Evolutionary conservation across 768 basidiomycete genomes (phyloP).

Genomic region (Tephrocybe sp.): DNA sequence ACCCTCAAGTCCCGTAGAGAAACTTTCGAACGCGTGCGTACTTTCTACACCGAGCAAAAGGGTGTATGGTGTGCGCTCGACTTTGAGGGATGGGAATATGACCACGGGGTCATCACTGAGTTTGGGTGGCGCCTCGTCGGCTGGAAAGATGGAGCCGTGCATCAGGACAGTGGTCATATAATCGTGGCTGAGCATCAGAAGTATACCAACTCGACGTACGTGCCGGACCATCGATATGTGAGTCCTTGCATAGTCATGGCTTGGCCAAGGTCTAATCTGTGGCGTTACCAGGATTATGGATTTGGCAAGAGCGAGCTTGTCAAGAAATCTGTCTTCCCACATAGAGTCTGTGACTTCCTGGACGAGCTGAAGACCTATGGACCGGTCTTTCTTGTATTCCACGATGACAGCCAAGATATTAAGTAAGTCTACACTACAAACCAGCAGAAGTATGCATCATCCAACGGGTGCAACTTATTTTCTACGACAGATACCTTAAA

Average conservation of each 20-base stretch:
- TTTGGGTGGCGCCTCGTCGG: conserved; percentile 70
- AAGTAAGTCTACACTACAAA: conserved; percentile 42
- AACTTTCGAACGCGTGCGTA: conserved; percentile 65
- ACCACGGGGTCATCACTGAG: conserved; percentile 73
- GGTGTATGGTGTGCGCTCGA: conserved; percentile 80
- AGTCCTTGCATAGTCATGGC: conserved; percentile 3
- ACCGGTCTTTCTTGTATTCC: conserved; percentile 77
- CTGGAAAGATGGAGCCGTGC: conserved; percentile 51
- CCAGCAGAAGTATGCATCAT: too few species aligned
- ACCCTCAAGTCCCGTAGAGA: conserved; percentile 54
- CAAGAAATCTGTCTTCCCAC: conserved; percentile 47
- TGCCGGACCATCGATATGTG: conserved; percentile 62
- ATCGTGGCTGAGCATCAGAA: conserved; percentile 60
- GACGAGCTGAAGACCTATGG: conserved; percentile 37
- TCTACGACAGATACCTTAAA: conserved; percentile 46
- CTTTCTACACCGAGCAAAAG: conserved; percentile 56
- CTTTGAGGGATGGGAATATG: conserved; percentile 81
- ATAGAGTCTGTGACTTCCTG: conserved; percentile 47
- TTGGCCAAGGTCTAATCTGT: background rate
- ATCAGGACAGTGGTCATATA: conserved; percentile 54
- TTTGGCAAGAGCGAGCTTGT: conserved; percentile 64
- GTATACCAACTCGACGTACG: conserved; percentile 60
- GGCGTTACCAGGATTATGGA: conserved; percentile 48
- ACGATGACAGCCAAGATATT: conserved; percentile 75
- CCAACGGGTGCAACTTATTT: background rate